phyloP scores from a whole-genome alignment of 2,329 filamentous ascomycete genomes.

The Cercospora citrullina region DNA sequence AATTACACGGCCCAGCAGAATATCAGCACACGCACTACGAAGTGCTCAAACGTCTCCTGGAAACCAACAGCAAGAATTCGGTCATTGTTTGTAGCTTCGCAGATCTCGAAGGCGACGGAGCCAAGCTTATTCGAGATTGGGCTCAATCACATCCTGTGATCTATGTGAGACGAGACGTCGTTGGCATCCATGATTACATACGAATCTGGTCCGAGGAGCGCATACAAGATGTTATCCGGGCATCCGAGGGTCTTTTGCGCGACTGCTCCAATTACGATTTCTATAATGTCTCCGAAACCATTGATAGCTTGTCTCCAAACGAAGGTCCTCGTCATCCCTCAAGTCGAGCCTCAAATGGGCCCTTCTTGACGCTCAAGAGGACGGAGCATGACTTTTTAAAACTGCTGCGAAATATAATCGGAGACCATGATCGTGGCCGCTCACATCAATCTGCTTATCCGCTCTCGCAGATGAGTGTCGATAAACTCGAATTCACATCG shows the following conservation, averaged over 20 bases:
- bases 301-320: slow-evolving; percentile 32
- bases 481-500: slow-evolving; percentile 65
- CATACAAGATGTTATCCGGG: slow-evolving; percentile 59
- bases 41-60: slow-evolving; percentile 61
- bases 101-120: slow-evolving; percentile 65
- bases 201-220: slow-evolving; percentile 55
- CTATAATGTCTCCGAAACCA: slow-evolving; percentile 66
- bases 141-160: slow-evolving; percentile 67
- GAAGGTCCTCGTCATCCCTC: slow-evolving; percentile 21
- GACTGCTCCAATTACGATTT: slow-evolving; percentile 73
- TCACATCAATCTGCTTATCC: slow-evolving; percentile 66
- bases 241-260: slow-evolving; percentile 60
- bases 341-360: slow-evolving; percentile 48
- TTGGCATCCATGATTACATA: slow-evolving; percentile 65
- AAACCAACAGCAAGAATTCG: slow-evolving; percentile 59
- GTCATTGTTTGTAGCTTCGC: slow-evolving; percentile 71
- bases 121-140: slow-evolving; percentile 62
- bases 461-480: slow-evolving; percentile 60
- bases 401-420: slow-evolving; percentile 63
- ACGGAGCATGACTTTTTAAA: slow-evolving; percentile 69
- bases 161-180: slow-evolving; percentile 65
- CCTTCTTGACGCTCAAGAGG: slow-evolving; percentile 67
- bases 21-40: slow-evolving; percentile 65
- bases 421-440: slow-evolving; percentile 53
- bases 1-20: slow-evolving; percentile 59